Evolutionary conservation across 148 eudicot species (phyloP).

Genomic region (Dysphania ambrosioides): DNA sequence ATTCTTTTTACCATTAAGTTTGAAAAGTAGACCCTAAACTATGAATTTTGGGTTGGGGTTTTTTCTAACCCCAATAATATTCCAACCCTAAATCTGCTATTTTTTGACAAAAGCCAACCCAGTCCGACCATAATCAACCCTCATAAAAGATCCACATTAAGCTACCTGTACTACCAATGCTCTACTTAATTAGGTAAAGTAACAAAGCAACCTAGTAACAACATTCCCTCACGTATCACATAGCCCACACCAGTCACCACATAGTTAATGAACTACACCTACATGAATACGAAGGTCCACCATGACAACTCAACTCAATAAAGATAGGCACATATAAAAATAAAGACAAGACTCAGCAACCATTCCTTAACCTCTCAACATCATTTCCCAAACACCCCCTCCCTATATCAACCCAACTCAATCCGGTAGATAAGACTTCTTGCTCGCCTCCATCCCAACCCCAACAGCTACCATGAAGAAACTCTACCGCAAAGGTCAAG

Average conservation of each 20-base stretch:
- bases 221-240: too few species aligned
- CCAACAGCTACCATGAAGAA: slow-evolving; percentile 69
- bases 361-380: slow-evolving; percentile 9
- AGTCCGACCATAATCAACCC: too few species aligned
- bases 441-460: slow-evolving; percentile 3
- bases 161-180: too few species aligned
- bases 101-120: too few species aligned
- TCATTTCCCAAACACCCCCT: not conserved
- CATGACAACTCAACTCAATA: slow-evolving; percentile 7
- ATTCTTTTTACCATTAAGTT: too few species aligned
- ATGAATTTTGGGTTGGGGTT: too few species aligned
- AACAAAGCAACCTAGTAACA: not conserved
- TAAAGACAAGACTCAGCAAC: not conserved
- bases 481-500: slow-evolving; percentile 55
- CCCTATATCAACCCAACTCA: slow-evolving; percentile 20
- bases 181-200: too few species aligned
- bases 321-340: not conserved
- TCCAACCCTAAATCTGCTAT: too few species aligned
- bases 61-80: too few species aligned
- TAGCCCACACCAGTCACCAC: not conserved
- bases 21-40: too few species aligned
- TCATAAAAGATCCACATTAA: too few species aligned
- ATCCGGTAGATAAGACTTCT: slow-evolving; percentile 32
- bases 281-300: slow-evolving; percentile 7
- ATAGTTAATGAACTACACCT: not conserved